These are phyloP conservation scores for Exserohilum rostratum DNA, from an alignment of 2,329 filamentous ascomycete genomes.

Conservation along the genomic window DNA sequence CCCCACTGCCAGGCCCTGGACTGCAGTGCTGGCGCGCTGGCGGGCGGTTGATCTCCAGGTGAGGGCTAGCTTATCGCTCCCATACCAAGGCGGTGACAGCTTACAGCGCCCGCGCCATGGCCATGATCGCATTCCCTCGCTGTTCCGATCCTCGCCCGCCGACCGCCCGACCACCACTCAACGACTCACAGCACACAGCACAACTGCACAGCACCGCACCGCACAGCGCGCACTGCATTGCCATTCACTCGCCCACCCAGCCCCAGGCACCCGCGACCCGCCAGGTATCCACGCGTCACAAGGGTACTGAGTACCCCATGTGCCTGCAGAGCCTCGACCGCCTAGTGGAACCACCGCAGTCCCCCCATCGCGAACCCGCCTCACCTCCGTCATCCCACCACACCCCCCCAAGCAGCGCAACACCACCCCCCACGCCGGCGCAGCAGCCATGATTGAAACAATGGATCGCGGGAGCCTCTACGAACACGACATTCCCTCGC, in stretches of 20 bases:
- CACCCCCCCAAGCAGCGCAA: conserved; percentile 13
- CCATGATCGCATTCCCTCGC: conserved; percentile 13
- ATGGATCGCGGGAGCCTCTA: conserved; percentile 45
- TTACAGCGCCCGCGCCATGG: not conserved
- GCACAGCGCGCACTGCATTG: too few species aligned
- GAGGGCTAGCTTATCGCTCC: conserved; percentile 18
- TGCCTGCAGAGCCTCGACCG: conserved; percentile 33
- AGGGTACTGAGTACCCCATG: conserved; percentile 35
- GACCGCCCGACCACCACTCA: not conserved
- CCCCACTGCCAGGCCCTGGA: conserved; percentile 25
- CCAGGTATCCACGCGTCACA: conserved; percentile 37
- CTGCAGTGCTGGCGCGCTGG: conserved; percentile 21
- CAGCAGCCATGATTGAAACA: conserved; percentile 34
- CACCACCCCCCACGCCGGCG: conserved; percentile 6
- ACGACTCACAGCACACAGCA: not conserved
- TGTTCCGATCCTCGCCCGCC: not conserved
- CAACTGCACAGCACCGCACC: not conserved
- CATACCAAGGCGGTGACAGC: conserved; percentile 10
- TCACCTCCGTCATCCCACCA: conserved; percentile 21
- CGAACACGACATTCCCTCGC: conserved; percentile 47
- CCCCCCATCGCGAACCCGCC: conserved; percentile 24
- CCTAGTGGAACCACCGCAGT: conserved; percentile 30
- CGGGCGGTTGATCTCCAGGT: conserved; percentile 25
- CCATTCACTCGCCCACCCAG: conserved; percentile 2
- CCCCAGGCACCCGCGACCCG: conserved; percentile 33